Conservation (phyloP, 2,329 filamentous ascomycete genomes). For the Raffaelea ambrosiae region DNA sequence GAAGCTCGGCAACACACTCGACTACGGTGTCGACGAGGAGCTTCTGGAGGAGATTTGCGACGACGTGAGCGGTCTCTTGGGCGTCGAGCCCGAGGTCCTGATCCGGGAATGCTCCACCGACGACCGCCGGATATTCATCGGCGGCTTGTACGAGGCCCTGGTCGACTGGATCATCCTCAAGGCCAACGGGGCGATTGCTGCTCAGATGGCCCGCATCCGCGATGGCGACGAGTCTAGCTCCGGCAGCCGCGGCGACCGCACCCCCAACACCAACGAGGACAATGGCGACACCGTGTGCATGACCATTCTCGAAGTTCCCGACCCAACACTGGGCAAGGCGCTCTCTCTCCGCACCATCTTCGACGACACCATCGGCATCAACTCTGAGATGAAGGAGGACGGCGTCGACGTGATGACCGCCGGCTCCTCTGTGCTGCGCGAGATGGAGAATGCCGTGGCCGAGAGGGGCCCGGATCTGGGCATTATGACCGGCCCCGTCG, state of each 20-base stretch:
- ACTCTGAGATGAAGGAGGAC: conserved; percentile 94
- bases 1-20: conserved; percentile 85
- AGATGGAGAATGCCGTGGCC: conserved; percentile 76
- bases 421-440: conserved; percentile 74
- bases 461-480: conserved; percentile 73
- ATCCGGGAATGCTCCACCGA: conserved; percentile 71
- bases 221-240: conserved; percentile 61
- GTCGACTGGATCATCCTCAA: conserved; percentile 91
- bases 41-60: conserved; percentile 79
- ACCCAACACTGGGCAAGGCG: conserved; percentile 73
- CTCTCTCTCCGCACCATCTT: conserved; percentile 86
- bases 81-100: conserved; percentile 78
- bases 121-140: conserved; percentile 74
- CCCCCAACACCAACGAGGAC: conserved; percentile 62
- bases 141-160: conserved; percentile 82
- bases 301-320: conserved; percentile 79
- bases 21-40: conserved; percentile 77
- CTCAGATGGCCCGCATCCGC: conserved; percentile 60
- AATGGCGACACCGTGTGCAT: conserved; percentile 79
- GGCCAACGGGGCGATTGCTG: conserved; percentile 76
- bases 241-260: conserved; percentile 47
- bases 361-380: conserved; percentile 87
- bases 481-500: conserved; percentile 57
- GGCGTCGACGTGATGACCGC: conserved; percentile 68
- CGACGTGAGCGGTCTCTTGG: conserved; percentile 78